Base-by-base conservation (phyloP, 2,329 filamentous ascomycete species). In the Stachybotrys chlorohalonatus region DNA sequence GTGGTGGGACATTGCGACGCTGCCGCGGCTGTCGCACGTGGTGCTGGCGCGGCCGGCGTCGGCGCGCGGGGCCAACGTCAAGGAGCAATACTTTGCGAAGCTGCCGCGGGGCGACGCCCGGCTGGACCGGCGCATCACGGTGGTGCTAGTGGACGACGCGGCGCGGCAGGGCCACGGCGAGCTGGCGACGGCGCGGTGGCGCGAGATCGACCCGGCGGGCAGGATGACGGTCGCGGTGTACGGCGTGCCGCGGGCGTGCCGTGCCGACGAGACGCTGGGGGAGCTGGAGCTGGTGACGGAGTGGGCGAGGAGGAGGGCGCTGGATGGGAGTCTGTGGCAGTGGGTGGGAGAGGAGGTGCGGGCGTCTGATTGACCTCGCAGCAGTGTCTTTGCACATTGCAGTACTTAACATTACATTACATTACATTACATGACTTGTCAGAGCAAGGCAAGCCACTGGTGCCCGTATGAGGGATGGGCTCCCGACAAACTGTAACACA, bases 281-380 rank as follows among this genome's bases (percentile, higher is more conserved):
- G 65, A 70, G 56, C 59, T 60, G 11, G 64, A 71, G 56, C 55
- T 73, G 49, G 75, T 75, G 53, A 70, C 72, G 54, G 57, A 64
- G 4, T 75, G 71, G 68, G 68, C 75, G n/a, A 72, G 64, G 57
- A 64, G 66, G 11, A 68, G 67, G 24, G 71, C 73, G 5, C 57
- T 77, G 55, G 63, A 68, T 46, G 75, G 74, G n/a, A 70, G 63
- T 47, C 55, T 75, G 11, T 75, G 70, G 71, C 56, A 63, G 32
- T 72, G 68, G 66, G 51, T 63, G 36, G 36, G 36, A 13, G 36
- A 42, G 36, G 13, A 13, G 36, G 36, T 42, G 36, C 8, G 2
- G 8, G 36, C 9, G 36, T 24, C 24, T 24, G 24, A 24, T 2
- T 24, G 24, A 24, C 24, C 24, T 24, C 24, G 24, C 24, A 24